phyloP scores from a whole-genome alignment of 257 asterid species.

The Nicotiana knightiana region DNA sequence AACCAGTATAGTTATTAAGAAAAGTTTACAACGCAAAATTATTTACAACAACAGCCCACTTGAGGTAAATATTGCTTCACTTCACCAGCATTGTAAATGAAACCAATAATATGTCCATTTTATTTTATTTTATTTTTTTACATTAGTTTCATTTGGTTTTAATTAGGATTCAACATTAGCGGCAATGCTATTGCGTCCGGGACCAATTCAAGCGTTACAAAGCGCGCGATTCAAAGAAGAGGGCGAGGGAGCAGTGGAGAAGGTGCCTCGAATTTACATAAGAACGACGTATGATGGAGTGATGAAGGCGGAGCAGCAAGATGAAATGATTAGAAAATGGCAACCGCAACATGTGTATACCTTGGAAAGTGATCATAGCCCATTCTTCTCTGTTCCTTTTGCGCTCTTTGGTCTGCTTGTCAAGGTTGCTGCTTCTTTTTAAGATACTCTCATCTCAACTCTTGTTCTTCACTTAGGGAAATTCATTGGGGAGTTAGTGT shows the following conservation, averaged over 20 bases:
- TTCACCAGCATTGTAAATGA: neutral
- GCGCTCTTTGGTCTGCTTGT: conserved; percentile 49
- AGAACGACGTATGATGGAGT: conserved; percentile 47
- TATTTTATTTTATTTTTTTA: too few relatives aligned
- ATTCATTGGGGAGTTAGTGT: too few relatives aligned
- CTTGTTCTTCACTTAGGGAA: neutral
- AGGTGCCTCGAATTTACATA: conserved; percentile 55
- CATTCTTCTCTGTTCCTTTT: conserved; percentile 80
- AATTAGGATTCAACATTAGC: conserved; percentile 60
- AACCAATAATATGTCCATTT: too few relatives aligned
- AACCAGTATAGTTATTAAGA: conserved; percentile 38
- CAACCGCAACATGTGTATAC: conserved; percentile 48
- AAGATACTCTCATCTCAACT: neutral
- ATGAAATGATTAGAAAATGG: conserved; percentile 71
- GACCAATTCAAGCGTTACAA: conserved; percentile 57
- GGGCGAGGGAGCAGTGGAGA: conserved; percentile 17
- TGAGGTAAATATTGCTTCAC: conserved; percentile 37
- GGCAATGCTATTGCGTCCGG: conserved; percentile 60
- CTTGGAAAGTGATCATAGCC: conserved; percentile 81
- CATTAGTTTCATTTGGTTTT: too few relatives aligned
- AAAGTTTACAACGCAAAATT: conserved; percentile 41
- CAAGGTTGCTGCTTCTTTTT: conserved; percentile 41
- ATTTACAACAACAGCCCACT: conserved; percentile 53
- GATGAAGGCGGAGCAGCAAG: conserved; percentile 54
- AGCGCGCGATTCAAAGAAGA: conserved; percentile 29